phyloP scores from a whole-genome alignment of 768 basidiomycete genomes.

The Mycena amicta region DNA sequence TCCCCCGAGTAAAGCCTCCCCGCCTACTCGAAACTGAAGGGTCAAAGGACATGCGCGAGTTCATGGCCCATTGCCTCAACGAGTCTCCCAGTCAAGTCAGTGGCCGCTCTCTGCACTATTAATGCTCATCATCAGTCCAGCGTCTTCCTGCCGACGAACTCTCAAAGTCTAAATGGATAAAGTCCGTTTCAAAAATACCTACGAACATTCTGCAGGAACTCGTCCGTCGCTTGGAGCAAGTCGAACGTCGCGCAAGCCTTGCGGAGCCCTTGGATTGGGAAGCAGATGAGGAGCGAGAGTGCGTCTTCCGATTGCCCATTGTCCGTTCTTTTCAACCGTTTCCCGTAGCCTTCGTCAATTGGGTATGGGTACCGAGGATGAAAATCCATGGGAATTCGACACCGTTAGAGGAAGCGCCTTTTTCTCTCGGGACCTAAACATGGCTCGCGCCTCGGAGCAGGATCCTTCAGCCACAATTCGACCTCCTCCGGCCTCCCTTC shows the following conservation, averaged over 20 bases:
- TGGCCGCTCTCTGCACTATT: constrained; percentile 9
- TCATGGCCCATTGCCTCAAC: constrained; percentile 79
- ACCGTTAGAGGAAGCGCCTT: constrained; percentile 51
- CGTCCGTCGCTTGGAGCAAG: constrained; percentile 73
- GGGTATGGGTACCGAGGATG: constrained; percentile 33
- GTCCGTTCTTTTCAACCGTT: neutral
- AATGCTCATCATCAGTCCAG: constrained; percentile 41
- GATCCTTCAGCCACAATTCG: constrained; percentile 23
- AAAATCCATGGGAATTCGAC: constrained; percentile 75
- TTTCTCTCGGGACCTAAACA: constrained; percentile 5
- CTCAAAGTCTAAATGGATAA: constrained; percentile 88
- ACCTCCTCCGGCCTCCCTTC: constrained; percentile 54
- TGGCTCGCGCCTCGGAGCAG: neutral
- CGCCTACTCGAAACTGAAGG: constrained; percentile 77
- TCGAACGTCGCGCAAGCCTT: constrained; percentile 77
- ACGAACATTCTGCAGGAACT: constrained; percentile 79
- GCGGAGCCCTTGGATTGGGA: constrained; percentile 75
- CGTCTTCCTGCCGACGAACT: constrained; percentile 90
- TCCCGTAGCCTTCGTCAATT: constrained; percentile 23
- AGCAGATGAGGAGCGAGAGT: constrained; percentile 64
- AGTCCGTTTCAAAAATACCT: constrained; percentile 64
- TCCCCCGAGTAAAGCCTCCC: constrained; percentile 84
- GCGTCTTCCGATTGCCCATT: constrained; percentile 19
- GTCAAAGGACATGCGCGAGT: constrained; percentile 85
- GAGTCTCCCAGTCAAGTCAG: constrained; percentile 77